Evolutionary conservation across 768 basidiomycete genomes (phyloP), one percentile per base, ranked within the genome.

Genomic region (Mycena kentingensis): DNA sequence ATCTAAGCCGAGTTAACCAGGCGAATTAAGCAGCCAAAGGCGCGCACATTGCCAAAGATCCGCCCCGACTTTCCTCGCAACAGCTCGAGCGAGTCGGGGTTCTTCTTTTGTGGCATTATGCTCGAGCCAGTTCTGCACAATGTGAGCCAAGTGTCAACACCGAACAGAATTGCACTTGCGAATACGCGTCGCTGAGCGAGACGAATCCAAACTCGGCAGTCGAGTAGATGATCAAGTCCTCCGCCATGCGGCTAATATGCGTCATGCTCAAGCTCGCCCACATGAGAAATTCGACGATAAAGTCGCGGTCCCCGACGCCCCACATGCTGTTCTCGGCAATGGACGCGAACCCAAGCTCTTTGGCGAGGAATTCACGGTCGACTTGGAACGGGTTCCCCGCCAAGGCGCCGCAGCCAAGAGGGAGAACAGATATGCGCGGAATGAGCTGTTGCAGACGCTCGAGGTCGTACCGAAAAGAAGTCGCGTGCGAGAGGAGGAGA

Each of bases 91-190:
- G 96, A 98, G 68, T 98, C 97, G 0, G 95, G 92, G 65, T 98
- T 98, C 74, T 98, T 99, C 76, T 99, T 98, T 67, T 98, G 97
- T 5, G 97, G 97, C 97, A 99, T 99, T 67, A 99, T 98, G 60
- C 95, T 98, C 34, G 95, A 98, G 6, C 97, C 97, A 37, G 97
- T 99, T 67, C 94, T 98, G 59, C 11, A 43, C 58, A 21, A 34
- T 26, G 46, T 47, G 31, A 54, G 37, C 25, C 13, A 18, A 12
- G 29, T 47, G 47, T 25, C 24, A 36, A 44, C 8, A 10, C 15
- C 7, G 19, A 22, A 13, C 11, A 31, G 18, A 49, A 22, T 31
- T 18, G 15, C 25, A 66, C 78, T 47, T 49, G 93, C 95, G 90
- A 93, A 72, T 99, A 99, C 4, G 97, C 97, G 71, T 99, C 97